Conservation (phyloP, 1,284 basidiomycete genomes). For the Mycosarcoma mackinlayi region DNA sequence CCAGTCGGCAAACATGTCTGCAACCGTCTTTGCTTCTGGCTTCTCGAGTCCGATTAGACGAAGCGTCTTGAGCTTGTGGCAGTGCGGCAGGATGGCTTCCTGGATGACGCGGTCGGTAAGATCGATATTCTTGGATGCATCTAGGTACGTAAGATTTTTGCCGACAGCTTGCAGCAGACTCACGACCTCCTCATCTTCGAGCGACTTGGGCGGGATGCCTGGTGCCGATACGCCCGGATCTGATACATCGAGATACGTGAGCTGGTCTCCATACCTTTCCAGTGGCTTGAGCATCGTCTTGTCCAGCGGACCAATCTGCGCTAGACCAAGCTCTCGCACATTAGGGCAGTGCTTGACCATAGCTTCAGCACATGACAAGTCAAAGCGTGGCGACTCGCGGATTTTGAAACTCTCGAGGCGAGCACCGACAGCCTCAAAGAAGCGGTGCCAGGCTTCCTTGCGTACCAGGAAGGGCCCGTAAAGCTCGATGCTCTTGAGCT, state of each 20-base stretch:
- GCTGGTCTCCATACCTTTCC: conserved; percentile 69
- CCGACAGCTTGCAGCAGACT: conserved; percentile 74
- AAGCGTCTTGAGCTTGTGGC: conserved; percentile 74
- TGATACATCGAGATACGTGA: conserved; percentile 76
- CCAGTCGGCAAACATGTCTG: conserved; percentile 41
- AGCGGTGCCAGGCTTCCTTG: conserved; percentile 78
- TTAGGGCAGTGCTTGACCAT: conserved; percentile 76
- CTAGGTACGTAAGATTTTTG: conserved; percentile 72
- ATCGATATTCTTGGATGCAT: conserved; percentile 75
- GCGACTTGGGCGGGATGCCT: conserved; percentile 67
- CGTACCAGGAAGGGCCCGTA: conserved; percentile 89
- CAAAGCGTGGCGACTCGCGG: conserved; percentile 82
- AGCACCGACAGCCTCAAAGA: conserved; percentile 76
- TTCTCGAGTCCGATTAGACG: conserved; percentile 74
- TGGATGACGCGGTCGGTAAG: conserved; percentile 75
- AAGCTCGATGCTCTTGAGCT: conserved; percentile 80
- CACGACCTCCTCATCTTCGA: conserved; percentile 75
- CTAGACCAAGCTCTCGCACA: conserved; percentile 79
- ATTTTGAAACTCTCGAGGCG: conserved; percentile 80
- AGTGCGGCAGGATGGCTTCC: conserved; percentile 75
- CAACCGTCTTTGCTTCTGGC: conserved; percentile 68
- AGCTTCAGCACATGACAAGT: conserved; percentile 76
- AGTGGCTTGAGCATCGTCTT: conserved; percentile 57
- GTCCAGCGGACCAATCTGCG: conserved; percentile 77
- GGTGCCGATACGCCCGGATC: conserved; percentile 71